Evolutionary conservation across 1,139 yeast genomes (phyloP), one percentile per base, ranked within the genome.

Genomic region (Candida albicans): DNA sequence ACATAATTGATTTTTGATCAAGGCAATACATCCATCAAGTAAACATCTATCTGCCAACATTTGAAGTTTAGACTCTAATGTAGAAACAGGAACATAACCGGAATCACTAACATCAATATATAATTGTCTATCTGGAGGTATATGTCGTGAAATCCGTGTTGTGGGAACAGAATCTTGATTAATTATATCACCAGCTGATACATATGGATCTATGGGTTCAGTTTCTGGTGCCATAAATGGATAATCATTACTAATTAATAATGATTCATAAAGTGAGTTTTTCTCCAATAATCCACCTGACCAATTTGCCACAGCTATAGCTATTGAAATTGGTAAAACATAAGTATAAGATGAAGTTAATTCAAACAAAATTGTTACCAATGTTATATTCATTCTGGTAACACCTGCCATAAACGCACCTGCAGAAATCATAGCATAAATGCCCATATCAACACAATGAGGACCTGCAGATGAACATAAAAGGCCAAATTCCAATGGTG

Each of bases 391-490:
- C 87, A 81, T 81, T 48, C 86, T 64, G 1, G 87, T 81, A 3
- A 81, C 80, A 1, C 87, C 87, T 0, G 86, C 87, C 82, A 81
- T 78, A 49, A 80, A 80, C 1, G 86, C 82, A 3, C 86, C 87
- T 0, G 86, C 86, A 8, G 82, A 77, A 2, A 81, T 80, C 81
- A 81, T 79, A 3, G 85, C 76, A 57, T 81, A 81, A n/a, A 80
- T 77, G 0, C 86, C 87, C 46, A 79, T 66, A 48, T 75, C 81
- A n/a, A 75, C 65, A 57, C 79, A 65, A 6, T 57, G 53, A 5
- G 48, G 41, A 1, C 49, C 33, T 33, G 50, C 48, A 7, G 43
- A 53, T 4, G 46, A 43, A 50, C 54, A 65, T 39, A 53, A 55
- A 37, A 53, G 51, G 35, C 27, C 42, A 14, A 33, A 33, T 22